Evolutionary conservation across 2,329 filamentous ascomycete species (phyloP).

Genomic region (Trichoderma hamatum): DNA sequence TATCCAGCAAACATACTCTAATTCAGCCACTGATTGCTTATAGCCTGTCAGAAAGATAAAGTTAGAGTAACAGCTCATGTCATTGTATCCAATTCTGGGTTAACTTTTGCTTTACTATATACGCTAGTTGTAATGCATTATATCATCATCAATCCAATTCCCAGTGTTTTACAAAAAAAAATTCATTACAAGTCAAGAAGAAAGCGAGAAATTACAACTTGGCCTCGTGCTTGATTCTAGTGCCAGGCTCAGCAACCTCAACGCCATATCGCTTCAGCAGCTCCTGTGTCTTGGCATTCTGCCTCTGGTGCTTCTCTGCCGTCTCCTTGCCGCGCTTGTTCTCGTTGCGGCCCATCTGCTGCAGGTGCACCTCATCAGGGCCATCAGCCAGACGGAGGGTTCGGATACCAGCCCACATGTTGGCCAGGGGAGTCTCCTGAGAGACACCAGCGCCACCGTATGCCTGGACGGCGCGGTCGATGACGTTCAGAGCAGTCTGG

Average conservation of each 20-base stretch:
- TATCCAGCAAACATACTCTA: neutral
- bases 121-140: conserved; percentile 2
- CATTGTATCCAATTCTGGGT: neutral
- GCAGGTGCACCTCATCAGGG: conserved; percentile 90
- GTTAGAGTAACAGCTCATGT: neutral
- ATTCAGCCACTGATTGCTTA: neutral
- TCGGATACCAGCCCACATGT: conserved; percentile 78
- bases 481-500: conserved; percentile 77
- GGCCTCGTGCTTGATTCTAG: conserved; percentile 52
- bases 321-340: conserved; percentile 68
- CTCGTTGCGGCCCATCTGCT: conserved; percentile 80
- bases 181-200: neutral
- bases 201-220: conserved; percentile 45
- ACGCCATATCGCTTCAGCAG: conserved; percentile 63
- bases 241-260: conserved; percentile 52
- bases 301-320: conserved; percentile 63
- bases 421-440: conserved; percentile 90
- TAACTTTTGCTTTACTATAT: neutral
- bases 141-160: conserved; percentile 1
- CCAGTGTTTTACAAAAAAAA: conserved; percentile 3
- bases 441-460: conserved; percentile 89
- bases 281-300: conserved; percentile 66
- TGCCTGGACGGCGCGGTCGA: conserved; percentile 91
- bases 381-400: conserved; percentile 89
- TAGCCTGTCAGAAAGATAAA: neutral